Percentiles rank a stretch among this genome's conserved stretches.
Evolutionary conservation across 1,139 yeast species (phyloP).

Genomic region (Hyphopichia wangnamkhiaoensis): DNA sequence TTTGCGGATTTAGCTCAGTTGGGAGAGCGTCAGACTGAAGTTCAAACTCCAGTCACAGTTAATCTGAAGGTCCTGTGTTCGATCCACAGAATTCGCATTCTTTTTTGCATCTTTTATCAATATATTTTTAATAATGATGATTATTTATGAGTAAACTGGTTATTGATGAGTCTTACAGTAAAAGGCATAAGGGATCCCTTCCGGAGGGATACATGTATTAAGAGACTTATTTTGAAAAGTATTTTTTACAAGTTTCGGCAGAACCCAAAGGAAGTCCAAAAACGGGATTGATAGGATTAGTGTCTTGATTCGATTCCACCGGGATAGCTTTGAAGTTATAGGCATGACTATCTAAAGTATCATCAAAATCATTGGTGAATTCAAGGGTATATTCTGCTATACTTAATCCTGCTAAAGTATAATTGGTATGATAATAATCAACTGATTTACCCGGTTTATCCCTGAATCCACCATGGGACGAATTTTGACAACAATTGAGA

Average conservation of each 20-base stretch:
- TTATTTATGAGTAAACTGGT: too few species aligned
- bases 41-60: conserved; percentile 32
- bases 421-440: conserved; percentile 91
- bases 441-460: conserved; percentile 86
- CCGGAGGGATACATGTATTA: neutral
- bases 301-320: conserved; percentile 23
- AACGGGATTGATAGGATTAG: conserved; percentile 56
- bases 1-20: conserved; percentile 52
- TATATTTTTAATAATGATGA: too few species aligned
- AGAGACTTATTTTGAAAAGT: conserved; percentile 8
- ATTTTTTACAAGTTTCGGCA: conserved; percentile 22
- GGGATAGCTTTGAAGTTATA: conserved; percentile 24
- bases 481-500: conserved; percentile 70
- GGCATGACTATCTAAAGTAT: conserved; percentile 27
- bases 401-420: conserved; percentile 76
- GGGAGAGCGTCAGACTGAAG: conserved; percentile 62
- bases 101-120: conserved; percentile 15
- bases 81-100: conserved; percentile 53
- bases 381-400: conserved; percentile 53
- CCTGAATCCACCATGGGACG: conserved; percentile 65
- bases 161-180: too few species aligned
- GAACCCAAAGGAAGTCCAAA: conserved; percentile 56
- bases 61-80: conserved; percentile 60
- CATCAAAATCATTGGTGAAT: conserved; percentile 24
- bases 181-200: neutral